Base-by-base conservation (phyloP, 495 filamentous ascomycete species). In the Aspergillus nidulans region DNA sequence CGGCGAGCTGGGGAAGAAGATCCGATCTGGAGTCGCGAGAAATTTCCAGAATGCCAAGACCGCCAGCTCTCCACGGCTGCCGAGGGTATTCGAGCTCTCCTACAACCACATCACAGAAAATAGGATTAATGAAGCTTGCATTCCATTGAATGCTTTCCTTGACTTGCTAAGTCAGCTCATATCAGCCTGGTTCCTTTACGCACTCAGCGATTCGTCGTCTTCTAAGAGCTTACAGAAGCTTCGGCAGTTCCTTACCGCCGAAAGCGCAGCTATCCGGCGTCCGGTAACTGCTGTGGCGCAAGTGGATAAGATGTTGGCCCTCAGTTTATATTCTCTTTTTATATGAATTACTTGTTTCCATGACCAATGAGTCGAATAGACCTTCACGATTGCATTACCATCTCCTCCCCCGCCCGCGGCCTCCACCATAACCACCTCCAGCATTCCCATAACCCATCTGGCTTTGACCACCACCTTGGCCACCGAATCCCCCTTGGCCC, bases 31-130 rank as follows among this genome's bases (percentile, higher is more conserved):
- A 63, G 61, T 70, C 59, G 63, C 65, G 73, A 77, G 74, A 77
- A 77, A 76, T 77, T 77, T 77, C 75, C 75, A 77, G 75, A 77
- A 77, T 77, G 75, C 75, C 75, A 77, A 77, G 75, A 71, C 74
- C 63, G 51, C 46, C 51, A 65, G 60, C 61, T 68, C 45, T 30
- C 32, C 32, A 16, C 16, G 41, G 38, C 63, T 69, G 62, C 70
- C 70, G 70, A 73, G 68, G 68, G 56, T 62, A 63, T 61, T 26
- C 48, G 58, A 50, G 44, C 30, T 43, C 42, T 56, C 45, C 13
- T 18, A 36, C 10, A 12, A 16, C 13, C 36, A 39, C 3, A 39
- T 16, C n/a, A 4, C 16, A 12, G 18, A 16, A 2, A 18, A 18
- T 18, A 18, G 15, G 15, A 39, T 18, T 18, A 6, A 12, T 12